Base-by-base conservation (phyloP, 306 rosid species). In the Abrus precatorius region DNA sequence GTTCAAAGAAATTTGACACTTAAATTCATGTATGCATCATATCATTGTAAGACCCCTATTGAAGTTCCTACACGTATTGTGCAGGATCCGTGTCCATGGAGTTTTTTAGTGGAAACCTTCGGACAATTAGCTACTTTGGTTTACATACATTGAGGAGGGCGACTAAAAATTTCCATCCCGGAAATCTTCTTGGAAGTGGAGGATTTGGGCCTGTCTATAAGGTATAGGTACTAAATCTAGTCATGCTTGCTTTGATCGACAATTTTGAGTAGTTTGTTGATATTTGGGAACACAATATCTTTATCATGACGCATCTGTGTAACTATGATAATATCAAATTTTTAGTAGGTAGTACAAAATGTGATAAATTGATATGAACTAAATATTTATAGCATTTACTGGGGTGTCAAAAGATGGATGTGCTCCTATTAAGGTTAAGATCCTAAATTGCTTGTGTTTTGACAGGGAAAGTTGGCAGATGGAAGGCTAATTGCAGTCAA, bases 201-300 rank as follows among this genome's bases (percentile, higher is more conserved):
- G 98, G 98, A 86, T 95, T 95, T 82, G 98, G 98, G 13, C 97
- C 97, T 69, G 97, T 95, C 69, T 92, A 90, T 85, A 88, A 79
- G 98, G 98, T 95, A 88, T 80, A 74, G 72, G 52, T 79, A 59
- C 87, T 78, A 74, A 79, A 76, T 69, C 64, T 40, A 12, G 72
- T 38, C 36, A 9, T 56, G 43, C 81, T 9, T 57, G 38, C n/a
- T 20, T 61, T 80, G 4, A 5, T 29, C 43, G 6, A 34, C 73
- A 67, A n/a, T 10, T 47, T 81, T 20, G 33, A 8, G 59, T 65
- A 29, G n/a, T 63, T 11, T 34, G 11, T 69, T 66, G 34, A 9
- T 43, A 44, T 45, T 34, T 29, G 10, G 52, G 48, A 64, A 12
- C 44, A 33, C 30, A 49, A 10, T 61, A 9, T 20, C 14, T 32